Conservation (phyloP, 768 basidiomycete genomes). For the Fomitopsis pulvina region DNA sequence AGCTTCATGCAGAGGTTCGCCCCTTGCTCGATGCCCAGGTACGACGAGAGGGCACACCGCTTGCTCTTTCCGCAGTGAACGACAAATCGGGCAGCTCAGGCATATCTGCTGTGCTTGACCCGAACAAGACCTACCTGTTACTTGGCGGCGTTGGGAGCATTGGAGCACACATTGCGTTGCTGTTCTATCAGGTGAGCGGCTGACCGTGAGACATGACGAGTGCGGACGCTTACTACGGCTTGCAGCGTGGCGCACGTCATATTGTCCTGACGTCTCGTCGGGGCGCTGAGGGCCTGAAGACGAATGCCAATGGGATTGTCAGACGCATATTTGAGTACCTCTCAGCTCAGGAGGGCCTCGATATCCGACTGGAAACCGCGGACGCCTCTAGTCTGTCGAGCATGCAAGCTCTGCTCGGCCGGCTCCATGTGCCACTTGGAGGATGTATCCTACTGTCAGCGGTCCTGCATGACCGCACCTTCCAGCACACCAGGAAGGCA, state of each 20-base stretch:
- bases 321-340: slow-evolving; percentile 9
- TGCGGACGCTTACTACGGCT: background rate
- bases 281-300: slow-evolving; percentile 2
- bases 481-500: slow-evolving; percentile 9
- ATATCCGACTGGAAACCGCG: slow-evolving; percentile 1
- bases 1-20: too few species aligned
- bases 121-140: slow-evolving; percentile 29
- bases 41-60: too few species aligned
- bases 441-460: slow-evolving; percentile 14
- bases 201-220: too few species aligned
- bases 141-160: slow-evolving; percentile 34
- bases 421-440: slow-evolving; percentile 7
- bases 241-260: slow-evolving; percentile 21
- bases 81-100: too few species aligned
- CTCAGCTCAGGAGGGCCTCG: slow-evolving; percentile 1
- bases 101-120: too few species aligned
- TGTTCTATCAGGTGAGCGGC: slow-evolving; percentile 33
- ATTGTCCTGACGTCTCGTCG: slow-evolving; percentile 15
- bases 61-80: background rate
- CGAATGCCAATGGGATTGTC: background rate
- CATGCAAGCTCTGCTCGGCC: background rate
- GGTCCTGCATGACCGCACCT: slow-evolving; percentile 8
- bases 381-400: slow-evolving; percentile 2
- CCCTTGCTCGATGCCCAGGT: too few species aligned
- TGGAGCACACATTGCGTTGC: slow-evolving; percentile 31